These are phyloP conservation scores for Myrica gale DNA, from an alignment of 306 rosid species.

Conservation along the genomic window DNA sequence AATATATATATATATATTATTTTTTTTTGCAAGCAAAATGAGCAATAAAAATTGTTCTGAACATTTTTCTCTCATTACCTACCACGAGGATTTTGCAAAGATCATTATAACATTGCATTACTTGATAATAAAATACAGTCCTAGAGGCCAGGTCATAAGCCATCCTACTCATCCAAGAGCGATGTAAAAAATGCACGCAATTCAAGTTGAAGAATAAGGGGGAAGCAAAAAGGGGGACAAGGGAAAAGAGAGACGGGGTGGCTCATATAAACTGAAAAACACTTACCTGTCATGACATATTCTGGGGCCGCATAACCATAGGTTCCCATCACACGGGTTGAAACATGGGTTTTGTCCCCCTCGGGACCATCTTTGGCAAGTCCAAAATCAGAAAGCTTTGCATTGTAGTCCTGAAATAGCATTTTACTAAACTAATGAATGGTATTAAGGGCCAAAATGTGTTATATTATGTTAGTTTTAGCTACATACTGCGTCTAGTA, in stretches of 20 bases:
- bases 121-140: not conserved
- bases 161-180: conserved; percentile 6
- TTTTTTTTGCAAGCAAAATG: not conserved
- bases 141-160: not conserved
- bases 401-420: conserved; percentile 77
- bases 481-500: conserved; percentile 89
- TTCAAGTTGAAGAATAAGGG: no score
- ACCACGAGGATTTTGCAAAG: not conserved
- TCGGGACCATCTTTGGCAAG: conserved; percentile 99
- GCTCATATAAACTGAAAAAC: conserved; percentile 2
- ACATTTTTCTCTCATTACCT: not conserved
- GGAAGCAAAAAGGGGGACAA: no score
- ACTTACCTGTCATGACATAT: conserved; percentile 94
- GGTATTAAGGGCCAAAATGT: conserved; percentile 11
- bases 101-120: not conserved
- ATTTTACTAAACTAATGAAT: conserved; percentile 35
- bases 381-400: conserved; percentile 97
- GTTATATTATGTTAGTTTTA: conserved; percentile 6
- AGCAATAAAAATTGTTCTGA: not conserved
- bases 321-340: conserved; percentile 98
- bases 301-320: conserved; percentile 98
- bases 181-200: not conserved
- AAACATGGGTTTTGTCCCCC: conserved; percentile 96
- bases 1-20: not conserved
- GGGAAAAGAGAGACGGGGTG: no score